phyloP scores from a whole-genome alignment of 192 early-diverging fungal genomes.

The Podila epigama region DNA sequence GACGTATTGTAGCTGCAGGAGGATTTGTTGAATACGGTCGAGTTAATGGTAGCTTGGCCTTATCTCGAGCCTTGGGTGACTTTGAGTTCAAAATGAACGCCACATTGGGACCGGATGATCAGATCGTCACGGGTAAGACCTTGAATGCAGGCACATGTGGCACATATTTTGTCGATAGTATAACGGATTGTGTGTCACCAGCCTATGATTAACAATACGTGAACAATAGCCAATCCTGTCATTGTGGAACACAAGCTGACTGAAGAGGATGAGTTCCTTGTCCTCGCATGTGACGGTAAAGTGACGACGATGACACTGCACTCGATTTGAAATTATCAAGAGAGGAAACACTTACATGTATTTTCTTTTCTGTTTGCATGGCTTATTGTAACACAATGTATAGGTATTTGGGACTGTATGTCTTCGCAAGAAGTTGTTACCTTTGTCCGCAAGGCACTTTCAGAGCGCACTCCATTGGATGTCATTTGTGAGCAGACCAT shows the following conservation, averaged over 20 bases:
- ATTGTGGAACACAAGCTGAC: constrained; percentile 68
- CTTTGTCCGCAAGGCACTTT: constrained; percentile 79
- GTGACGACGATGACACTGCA: too few species aligned
- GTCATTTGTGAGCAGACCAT: constrained; percentile 89
- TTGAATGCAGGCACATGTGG: not conserved
- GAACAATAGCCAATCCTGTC: constrained; percentile 84
- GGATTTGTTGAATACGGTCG: constrained; percentile 98
- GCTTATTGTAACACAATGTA: too few species aligned
- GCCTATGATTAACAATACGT: too few species aligned
- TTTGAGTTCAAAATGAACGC: constrained; percentile 97
- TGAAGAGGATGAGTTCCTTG: constrained; percentile 89
- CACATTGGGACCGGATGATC: constrained; percentile 79
- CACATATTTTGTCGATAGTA: not conserved
- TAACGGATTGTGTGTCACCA: too few species aligned
- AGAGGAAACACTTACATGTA: not conserved
- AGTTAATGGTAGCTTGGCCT: constrained; percentile 96
- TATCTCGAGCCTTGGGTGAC: constrained; percentile 97
- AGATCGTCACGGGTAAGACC: constrained; percentile 84
- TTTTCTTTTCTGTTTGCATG: too few species aligned
- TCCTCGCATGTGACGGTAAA: constrained; percentile 95
- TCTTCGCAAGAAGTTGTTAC: constrained; percentile 88
- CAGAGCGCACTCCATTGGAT: constrained; percentile 64
- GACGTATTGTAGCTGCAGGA: constrained; percentile 88
- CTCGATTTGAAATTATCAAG: too few species aligned
- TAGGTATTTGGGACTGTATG: constrained; percentile 99